Base-by-base conservation (phyloP, 345 rosid species). In the Streptanthus diversifolius region DNA sequence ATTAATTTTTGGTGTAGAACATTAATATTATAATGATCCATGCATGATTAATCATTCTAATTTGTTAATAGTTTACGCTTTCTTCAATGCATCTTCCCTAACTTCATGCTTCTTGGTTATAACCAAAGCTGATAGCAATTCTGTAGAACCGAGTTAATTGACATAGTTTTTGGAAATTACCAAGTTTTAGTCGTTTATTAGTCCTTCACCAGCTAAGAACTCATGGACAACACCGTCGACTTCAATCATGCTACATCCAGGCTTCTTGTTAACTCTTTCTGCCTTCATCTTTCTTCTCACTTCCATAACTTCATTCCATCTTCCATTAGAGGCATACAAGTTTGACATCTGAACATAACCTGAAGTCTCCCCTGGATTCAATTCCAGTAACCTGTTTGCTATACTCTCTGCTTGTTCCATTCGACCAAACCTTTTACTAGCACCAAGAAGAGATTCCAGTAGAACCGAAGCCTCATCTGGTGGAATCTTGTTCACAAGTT, bases 131-230 rank as follows among this genome's bases (percentile, higher is more conserved):
- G 11, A 9, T 32, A 54, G 11, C 53, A 67, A 39, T 32, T 39
- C 36, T 25, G 3, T 3, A 25, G 2, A 25, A 25, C 27, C 27
- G 27, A 25, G 27, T 25, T 25, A 25, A 25, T 25, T 25, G 27
- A 45, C 8, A 33, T 29, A 60, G 0, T 14, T 10, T 44, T 33
- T 29, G 62, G 35, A 68, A 27, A 44, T 62, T 69, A 71, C 74
- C 73, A 5, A 68, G 22, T 48, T 70, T 63, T 79, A 67, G 44
- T 74, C 73, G 54, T 57, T 10, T 70, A 66, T 74, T 19, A 80
- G 68, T 69, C 84, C 85, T 77, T 83, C 85, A 13, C 82, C 83
- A 47, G 82, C 84, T 62, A 83, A 71, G 75, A 82, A 82, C 79
- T 80, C 81, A 49, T 79, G 84, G 40, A 83, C 81, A 6, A 74